Base-by-base conservation (phyloP, 2,329 filamentous ascomycete genomes). In the Aspergillus fumigatus region DNA sequence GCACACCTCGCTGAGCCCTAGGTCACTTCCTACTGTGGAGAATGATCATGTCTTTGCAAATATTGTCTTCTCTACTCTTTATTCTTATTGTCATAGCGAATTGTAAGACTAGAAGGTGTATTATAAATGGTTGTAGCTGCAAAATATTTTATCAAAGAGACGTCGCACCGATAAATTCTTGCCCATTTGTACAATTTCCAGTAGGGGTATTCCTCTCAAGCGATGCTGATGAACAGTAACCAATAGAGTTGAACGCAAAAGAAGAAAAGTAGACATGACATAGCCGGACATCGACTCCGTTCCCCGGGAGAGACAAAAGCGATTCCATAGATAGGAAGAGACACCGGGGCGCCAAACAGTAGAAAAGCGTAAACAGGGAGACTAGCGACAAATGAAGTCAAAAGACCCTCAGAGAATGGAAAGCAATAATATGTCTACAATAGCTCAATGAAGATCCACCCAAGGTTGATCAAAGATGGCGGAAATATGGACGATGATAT, bases 71-170 rank as follows among this genome's bases (percentile, higher is more conserved):
- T 48, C 41, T 45, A 32, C n/a, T 48, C 23, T 52, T 52, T 52
- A 41, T 48, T 47, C 41, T 38, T 50, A 50, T 49, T 57, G 54
- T 65, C 64, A 64, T 65, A 65, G 66, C 60, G 62, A 56, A 56
- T 51, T 55, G 43, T 55, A 10, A 50, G 45, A 52, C 35, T 55
- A 56, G 55, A 61, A 51, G 52, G 55, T 56, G 52, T 56, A 58
- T 56, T 55, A 55, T 59, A 55, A 50, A 58, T 52, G 56, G 59
- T 60, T 70, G 66, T 72, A 70, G 61, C 59, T 65, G 60, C 59
- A 69, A 70, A 64, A 71, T 67, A 61, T 70, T 66, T 66, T 65
- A 60, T 59, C 52, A 49, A 57, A 55, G 54, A 56, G 41, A 50
- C 26, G 27, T 40, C 10, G 19, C 55, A 55, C 48, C 43, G 56